Conservation (phyloP, 1,284 basidiomycete genomes). For the Cystobasidium slooffiae region DNA sequence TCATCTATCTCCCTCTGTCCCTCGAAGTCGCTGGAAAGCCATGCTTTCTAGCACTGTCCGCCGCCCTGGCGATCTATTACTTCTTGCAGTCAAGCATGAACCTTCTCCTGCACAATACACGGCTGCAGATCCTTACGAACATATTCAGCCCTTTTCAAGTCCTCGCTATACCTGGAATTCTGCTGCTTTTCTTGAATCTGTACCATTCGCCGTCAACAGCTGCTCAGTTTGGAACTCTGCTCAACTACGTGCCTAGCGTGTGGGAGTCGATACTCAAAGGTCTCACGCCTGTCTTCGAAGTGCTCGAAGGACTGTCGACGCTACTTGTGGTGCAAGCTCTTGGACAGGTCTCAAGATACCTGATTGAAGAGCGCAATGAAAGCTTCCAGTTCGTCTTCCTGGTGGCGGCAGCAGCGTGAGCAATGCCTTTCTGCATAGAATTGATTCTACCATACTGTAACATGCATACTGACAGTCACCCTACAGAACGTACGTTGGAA, state of each 20-base stretch:
- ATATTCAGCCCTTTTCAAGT: constrained; percentile 48
- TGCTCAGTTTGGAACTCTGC: constrained; percentile 72
- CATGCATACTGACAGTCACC: neutral
- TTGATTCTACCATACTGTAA: constrained; percentile 55
- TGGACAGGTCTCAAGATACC: constrained; percentile 72
- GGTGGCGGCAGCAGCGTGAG: constrained; percentile 71
- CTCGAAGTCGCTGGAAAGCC: constrained; percentile 63
- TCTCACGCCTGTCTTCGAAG: constrained; percentile 75
- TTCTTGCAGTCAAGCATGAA: constrained; percentile 50
- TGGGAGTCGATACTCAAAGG: constrained; percentile 74
- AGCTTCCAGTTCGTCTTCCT: constrained; percentile 73
- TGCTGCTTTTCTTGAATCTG: constrained; percentile 76
- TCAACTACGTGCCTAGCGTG: constrained; percentile 62
- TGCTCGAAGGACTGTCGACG: constrained; percentile 80
- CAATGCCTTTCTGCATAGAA: too few species aligned
- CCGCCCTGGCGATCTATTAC: constrained; percentile 50
- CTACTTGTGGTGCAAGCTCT: constrained; percentile 74
- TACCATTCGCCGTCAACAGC: constrained; percentile 56
- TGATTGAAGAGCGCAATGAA: constrained; percentile 71
- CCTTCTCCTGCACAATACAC: constrained; percentile 51
- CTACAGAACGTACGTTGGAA: constrained; percentile 50
- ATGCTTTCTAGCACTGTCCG: constrained; percentile 53
- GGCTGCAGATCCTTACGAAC: constrained; percentile 46
- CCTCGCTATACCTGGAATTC: constrained; percentile 74
- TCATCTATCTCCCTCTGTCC: constrained; percentile 80